These are phyloP conservation scores for Aspergillus melleus DNA, from an alignment of 2,329 filamentous ascomycete genomes.

Conservation along the genomic window DNA sequence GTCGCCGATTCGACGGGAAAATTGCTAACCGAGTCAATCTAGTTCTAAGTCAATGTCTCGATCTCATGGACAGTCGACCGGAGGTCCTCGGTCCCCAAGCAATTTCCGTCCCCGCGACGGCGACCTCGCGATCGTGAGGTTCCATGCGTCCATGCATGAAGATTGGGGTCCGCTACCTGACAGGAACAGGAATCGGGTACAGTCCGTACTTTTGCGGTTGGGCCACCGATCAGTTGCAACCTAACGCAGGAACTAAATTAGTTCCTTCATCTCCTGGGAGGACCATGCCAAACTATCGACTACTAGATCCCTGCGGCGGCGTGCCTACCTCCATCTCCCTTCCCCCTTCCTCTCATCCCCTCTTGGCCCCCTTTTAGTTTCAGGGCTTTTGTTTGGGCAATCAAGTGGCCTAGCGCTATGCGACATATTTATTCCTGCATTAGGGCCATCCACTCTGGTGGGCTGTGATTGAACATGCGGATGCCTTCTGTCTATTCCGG, in stretches of 20 bases:
- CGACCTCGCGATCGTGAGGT: constrained; percentile 27
- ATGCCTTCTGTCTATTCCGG: neutral
- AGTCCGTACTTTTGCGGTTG: neutral
- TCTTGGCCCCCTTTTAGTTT: neutral
- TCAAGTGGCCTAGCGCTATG: neutral
- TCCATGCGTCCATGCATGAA: neutral
- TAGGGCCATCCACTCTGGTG: neutral
- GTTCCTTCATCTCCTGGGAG: neutral
- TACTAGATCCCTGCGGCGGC: constrained; percentile 2
- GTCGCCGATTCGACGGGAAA: neutral
- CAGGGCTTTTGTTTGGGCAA: neutral
- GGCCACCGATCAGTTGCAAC: neutral
- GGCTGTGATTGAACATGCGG: neutral
- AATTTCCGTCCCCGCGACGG: constrained; percentile 19
- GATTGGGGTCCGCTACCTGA: neutral
- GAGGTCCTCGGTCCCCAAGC: constrained; percentile 25
- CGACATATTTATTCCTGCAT: neutral
- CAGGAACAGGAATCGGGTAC: neutral
- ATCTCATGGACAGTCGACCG: constrained; percentile 48
- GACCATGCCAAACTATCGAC: constrained; percentile 2
- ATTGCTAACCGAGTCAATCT: neutral
- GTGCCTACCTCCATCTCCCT: neutral
- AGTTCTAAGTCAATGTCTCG: constrained; percentile 57
- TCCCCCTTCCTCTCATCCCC: neutral
- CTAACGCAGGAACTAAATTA: constrained; percentile 11